A percentile compares a stretch with the other conserved stretches of the same genome.
Evolutionary conservation across 148 eudicot genomes (phyloP).

Genomic region (Drosera capensis): DNA sequence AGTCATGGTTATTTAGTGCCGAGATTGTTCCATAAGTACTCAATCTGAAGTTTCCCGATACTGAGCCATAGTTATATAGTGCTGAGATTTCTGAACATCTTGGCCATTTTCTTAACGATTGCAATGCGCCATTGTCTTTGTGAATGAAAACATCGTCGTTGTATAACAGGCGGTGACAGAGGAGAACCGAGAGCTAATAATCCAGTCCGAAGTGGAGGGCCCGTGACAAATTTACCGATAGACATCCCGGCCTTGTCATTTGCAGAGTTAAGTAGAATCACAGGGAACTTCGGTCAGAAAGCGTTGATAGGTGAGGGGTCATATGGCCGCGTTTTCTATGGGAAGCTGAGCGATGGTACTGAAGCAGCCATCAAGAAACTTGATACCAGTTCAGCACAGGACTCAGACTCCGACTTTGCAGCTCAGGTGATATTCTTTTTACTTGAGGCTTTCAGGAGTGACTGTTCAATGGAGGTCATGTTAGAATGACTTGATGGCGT

Average conservation of each 20-base stretch:
- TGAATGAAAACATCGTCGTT: not conserved
- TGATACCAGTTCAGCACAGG: slow-evolving; percentile 56
- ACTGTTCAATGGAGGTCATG: not conserved
- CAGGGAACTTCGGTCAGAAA: slow-evolving; percentile 45
- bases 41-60: too few species aligned
- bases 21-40: too few species aligned
- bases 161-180: slow-evolving; percentile 40
- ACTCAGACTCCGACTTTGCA: slow-evolving; percentile 54
- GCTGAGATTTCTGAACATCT: not conserved
- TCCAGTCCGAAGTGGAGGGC: slow-evolving; percentile 32
- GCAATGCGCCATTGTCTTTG: not conserved
- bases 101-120: not conserved
- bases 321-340: slow-evolving; percentile 70
- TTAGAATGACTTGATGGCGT: not conserved
- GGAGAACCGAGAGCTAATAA: slow-evolving; percentile 48
- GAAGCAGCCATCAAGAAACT: slow-evolving; percentile 62
- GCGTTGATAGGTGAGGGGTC: slow-evolving; percentile 76
- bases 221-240: slow-evolving; percentile 41
- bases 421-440: slow-evolving; percentile 26
- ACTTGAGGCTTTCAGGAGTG: not conserved
- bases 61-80: too few species aligned
- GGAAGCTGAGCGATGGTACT: slow-evolving; percentile 31
- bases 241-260: slow-evolving; percentile 53
- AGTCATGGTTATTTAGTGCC: too few species aligned
- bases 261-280: slow-evolving; percentile 37